phyloP scores from a whole-genome alignment of 345 rosid genomes.

The Aegle marmelos region DNA sequence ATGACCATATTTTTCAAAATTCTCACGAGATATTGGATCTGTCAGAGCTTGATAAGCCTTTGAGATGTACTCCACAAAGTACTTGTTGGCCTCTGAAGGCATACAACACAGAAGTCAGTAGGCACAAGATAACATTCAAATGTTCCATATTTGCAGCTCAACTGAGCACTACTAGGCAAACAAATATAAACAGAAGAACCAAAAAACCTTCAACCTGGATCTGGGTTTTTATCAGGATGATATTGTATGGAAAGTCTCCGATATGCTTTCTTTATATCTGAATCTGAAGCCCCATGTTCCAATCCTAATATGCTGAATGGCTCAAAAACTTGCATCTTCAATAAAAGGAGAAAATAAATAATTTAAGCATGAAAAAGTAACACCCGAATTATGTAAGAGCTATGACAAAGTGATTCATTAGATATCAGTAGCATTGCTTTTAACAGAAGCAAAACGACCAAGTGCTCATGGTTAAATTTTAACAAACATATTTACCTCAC shows the following conservation, averaged over 20 bases:
- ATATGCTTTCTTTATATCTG: constrained; percentile 88
- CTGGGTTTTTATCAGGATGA: constrained; percentile 99
- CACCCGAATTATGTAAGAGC: background rate
- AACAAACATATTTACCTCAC: constrained; percentile 53
- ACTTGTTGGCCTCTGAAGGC: constrained; percentile 72
- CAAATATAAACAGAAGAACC: constrained; percentile 13
- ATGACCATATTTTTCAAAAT: constrained; percentile 97
- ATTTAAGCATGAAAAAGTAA: background rate
- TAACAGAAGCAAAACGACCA: background rate
- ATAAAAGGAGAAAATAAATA: constrained; percentile 11
- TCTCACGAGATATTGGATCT: constrained; percentile 89
- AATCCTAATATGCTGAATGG: constrained; percentile 85
- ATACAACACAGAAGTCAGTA: constrained; percentile 9
- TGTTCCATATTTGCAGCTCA: constrained; percentile 4
- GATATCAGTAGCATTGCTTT: background rate
- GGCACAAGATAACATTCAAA: constrained; percentile 9
- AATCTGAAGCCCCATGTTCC: constrained; percentile 74
- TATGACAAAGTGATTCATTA: background rate
- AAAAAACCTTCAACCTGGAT: constrained; percentile 76
- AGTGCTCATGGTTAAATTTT: background rate
- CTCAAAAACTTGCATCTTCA: constrained; percentile 85
- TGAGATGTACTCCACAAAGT: constrained; percentile 84
- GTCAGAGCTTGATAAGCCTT: constrained; percentile 98
- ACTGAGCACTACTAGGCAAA: background rate
- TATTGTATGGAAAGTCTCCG: constrained; percentile 84